Percentiles rank a stretch among this genome's conserved stretches.
phyloP scores from a whole-genome alignment of 305 asterid species.

The Fraxinus greggii region DNA sequence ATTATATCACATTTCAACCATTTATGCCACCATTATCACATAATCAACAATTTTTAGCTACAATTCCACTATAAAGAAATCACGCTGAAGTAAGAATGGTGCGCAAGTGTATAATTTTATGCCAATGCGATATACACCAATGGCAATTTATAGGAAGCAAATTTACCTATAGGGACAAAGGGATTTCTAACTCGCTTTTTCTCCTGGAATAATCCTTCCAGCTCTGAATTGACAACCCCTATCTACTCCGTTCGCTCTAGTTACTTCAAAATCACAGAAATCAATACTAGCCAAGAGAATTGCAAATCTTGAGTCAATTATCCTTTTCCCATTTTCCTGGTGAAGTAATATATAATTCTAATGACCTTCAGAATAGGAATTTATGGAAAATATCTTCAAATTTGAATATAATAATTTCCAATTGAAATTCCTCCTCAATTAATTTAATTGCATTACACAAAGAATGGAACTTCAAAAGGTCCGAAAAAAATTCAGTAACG shows the following conservation, averaged over 20 bases:
- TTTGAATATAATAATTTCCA: no score
- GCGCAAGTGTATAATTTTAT: neutral
- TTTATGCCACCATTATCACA: neutral
- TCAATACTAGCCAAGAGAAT: neutral
- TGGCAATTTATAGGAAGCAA: neutral
- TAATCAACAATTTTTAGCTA: neutral
- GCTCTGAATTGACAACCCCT: conserved; percentile 53
- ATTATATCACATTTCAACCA: neutral
- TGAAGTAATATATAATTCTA: no score
- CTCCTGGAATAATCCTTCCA: conserved; percentile 40
- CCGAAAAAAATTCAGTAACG: neutral
- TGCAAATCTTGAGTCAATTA: neutral
- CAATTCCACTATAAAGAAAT: neutral
- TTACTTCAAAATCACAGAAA: neutral
- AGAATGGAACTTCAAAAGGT: neutral
- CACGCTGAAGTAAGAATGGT: neutral
- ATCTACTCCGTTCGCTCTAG: conserved; percentile 27
- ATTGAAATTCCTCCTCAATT: no score
- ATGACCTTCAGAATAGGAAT: no score
- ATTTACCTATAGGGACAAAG: conserved; percentile 49
- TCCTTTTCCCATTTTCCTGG: no score
- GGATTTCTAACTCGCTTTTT: conserved; percentile 46
- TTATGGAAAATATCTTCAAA: no score
- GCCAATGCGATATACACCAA: neutral
- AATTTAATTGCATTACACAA: neutral